Percentiles rank a stretch among this genome's conserved stretches.
Conservation (phyloP, 306 rosid species). For the Inga laurina region DNA sequence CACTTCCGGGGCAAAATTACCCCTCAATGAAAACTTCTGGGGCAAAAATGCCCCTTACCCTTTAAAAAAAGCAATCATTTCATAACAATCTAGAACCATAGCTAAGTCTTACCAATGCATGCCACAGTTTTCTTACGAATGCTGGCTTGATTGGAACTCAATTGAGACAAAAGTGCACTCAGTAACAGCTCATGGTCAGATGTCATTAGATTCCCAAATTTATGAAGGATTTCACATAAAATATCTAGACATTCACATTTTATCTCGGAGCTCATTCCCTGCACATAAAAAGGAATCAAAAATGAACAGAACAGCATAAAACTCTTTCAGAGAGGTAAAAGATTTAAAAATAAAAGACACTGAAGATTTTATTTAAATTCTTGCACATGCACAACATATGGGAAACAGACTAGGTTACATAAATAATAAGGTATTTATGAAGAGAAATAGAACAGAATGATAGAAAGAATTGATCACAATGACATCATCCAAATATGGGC, state of each 20-base stretch:
- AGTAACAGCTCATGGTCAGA: constrained; percentile 60
- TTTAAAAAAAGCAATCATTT: neutral
- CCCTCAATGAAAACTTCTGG: no score
- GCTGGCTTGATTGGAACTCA: constrained; percentile 73
- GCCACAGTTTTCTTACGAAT: constrained; percentile 70
- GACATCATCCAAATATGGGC: constrained; percentile 8
- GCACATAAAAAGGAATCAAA: constrained; percentile 13
- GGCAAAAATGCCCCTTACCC: no score
- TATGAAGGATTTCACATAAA: constrained; percentile 69
- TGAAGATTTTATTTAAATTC: neutral
- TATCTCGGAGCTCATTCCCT: constrained; percentile 70
- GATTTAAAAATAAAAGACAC: constrained; percentile 3
- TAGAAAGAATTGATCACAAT: constrained; percentile 1
- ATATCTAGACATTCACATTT: constrained; percentile 77
- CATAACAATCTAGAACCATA: neutral
- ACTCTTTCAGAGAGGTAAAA: neutral
- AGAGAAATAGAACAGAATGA: neutral
- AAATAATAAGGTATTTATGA: neutral
- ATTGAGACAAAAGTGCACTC: constrained; percentile 64
- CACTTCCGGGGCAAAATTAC: no score
- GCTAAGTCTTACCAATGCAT: constrained; percentile 54
- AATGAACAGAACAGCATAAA: neutral
- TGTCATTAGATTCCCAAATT: constrained; percentile 70
- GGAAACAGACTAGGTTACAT: constrained; percentile 15
- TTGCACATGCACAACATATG: constrained; percentile 15